phyloP scores from a whole-genome alignment of 345 rosid genomes.

The Gossypium mustelinum region DNA sequence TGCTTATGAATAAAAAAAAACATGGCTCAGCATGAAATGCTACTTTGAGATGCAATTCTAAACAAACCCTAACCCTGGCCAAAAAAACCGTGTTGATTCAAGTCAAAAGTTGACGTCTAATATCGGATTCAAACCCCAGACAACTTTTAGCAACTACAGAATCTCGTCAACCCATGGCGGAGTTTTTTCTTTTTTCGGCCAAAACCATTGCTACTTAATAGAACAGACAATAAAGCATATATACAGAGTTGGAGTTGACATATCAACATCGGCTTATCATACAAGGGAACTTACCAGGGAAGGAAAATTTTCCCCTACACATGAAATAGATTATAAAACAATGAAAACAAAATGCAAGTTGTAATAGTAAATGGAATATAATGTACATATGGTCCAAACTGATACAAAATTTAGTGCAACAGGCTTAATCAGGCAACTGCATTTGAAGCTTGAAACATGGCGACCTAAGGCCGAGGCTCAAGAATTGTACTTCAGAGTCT shows the following conservation, averaged over 20 bases:
- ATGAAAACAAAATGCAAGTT: neutral
- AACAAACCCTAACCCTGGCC: too few species aligned
- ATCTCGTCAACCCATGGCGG: too few species aligned
- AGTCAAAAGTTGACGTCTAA: too few species aligned
- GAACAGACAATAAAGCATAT: neutral
- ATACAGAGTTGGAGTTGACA: neutral
- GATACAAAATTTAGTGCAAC: neutral
- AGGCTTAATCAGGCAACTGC: neutral
- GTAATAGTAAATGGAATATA: neutral
- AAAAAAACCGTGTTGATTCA: too few species aligned
- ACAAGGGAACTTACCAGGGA: neutral
- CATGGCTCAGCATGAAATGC: too few species aligned
- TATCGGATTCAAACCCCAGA: too few species aligned
- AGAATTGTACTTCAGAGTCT: neutral
- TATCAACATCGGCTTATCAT: neutral
- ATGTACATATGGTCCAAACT: constrained; percentile 12
- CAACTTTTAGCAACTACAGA: too few species aligned
- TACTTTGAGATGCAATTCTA: too few species aligned
- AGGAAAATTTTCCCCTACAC: neutral
- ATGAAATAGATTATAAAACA: neutral
- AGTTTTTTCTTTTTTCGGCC: too few species aligned
- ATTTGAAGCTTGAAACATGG: neutral
- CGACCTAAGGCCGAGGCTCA: neutral
- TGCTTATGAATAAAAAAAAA: too few species aligned
- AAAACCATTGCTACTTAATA: too few species aligned